These are phyloP conservation scores for Geosmithia morbida DNA, from an alignment of 2,329 filamentous ascomycete species.

Conservation along the genomic window DNA sequence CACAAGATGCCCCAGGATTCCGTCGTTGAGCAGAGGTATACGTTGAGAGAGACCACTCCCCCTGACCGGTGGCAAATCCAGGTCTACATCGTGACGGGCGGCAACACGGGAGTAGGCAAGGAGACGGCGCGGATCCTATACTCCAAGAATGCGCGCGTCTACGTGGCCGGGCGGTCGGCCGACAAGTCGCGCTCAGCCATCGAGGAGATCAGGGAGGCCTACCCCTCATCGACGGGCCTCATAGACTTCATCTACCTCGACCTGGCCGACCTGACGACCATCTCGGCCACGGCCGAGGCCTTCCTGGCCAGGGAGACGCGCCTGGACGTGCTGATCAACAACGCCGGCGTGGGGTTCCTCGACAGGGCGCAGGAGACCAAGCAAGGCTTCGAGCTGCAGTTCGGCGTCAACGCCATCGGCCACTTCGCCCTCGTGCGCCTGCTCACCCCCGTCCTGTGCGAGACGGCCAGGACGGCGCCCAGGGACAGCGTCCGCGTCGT, in stretches of 20 bases:
- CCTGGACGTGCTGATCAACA: constrained; percentile 23
- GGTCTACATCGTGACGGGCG: constrained; percentile 33
- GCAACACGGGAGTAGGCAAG: constrained; percentile 25
- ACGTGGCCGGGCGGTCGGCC: constrained; percentile 30
- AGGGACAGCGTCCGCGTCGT: constrained; percentile 12
- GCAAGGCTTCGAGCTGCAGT: constrained; percentile 23
- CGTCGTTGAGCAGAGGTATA: no score
- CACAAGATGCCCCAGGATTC: no score
- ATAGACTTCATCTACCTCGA: constrained; percentile 26
- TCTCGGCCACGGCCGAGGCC: constrained; percentile 11
- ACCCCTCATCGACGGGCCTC: constrained; percentile 16
- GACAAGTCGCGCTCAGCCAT: constrained; percentile 27
- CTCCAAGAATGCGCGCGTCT: constrained; percentile 32
- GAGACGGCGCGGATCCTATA: constrained; percentile 38
- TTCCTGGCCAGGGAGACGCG: constrained; percentile 10
- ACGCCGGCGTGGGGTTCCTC: constrained; percentile 25
- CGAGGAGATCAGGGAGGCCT: constrained; percentile 17
- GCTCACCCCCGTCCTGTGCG: constrained; percentile 14
- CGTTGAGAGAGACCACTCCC: no score
- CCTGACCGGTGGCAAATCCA: constrained; percentile 2
- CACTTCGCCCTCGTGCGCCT: constrained; percentile 22
- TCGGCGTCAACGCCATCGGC: constrained; percentile 22
- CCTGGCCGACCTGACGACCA: constrained; percentile 15
- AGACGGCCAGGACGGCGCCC: constrained; percentile 13
- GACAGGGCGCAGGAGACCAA: constrained; percentile 18